Percentiles rank a stretch among this genome's conserved stretches.
phyloP scores from a whole-genome alignment of 176 grass and related monocot genomes.

The Rhipidocladum racemiflorum region DNA sequence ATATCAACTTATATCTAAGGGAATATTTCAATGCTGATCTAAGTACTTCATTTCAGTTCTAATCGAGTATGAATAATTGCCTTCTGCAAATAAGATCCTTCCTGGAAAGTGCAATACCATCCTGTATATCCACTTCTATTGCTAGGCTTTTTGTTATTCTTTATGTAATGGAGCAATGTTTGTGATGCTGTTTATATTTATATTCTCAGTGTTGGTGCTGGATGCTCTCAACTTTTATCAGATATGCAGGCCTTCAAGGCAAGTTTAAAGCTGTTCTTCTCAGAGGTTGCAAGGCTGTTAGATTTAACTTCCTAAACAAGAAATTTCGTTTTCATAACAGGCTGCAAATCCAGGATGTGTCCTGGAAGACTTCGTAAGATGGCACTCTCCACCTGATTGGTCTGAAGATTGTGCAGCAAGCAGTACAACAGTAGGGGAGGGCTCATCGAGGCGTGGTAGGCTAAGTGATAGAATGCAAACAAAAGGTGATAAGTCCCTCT shows the following conservation, averaged over 20 bases:
- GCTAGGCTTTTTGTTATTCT: neutral
- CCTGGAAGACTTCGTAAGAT: conserved; percentile 92
- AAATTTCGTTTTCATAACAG: conserved; percentile 34
- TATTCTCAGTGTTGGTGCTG: conserved; percentile 83
- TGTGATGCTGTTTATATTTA: conserved; percentile 37
- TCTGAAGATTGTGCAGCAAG: conserved; percentile 54
- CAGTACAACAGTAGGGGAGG: conserved; percentile 50
- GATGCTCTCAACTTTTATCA: conserved; percentile 95
- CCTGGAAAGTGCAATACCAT: neutral
- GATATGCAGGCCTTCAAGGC: conserved; percentile 99
- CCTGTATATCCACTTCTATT: conserved; percentile 1
- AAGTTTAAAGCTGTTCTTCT: conserved; percentile 45
- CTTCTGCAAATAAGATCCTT: conserved; percentile 3
- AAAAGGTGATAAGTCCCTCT: conserved; percentile 56
- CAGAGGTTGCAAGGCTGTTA: neutral
- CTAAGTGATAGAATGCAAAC: conserved; percentile 92
- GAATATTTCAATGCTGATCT: conserved; percentile 5
- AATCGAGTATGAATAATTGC: neutral
- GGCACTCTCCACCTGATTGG: conserved; percentile 98
- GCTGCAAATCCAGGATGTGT: conserved; percentile 98
- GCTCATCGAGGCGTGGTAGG: conserved; percentile 72
- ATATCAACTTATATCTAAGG: conserved; percentile 23
- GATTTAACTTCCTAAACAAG: conserved; percentile 30
- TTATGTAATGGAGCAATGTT: conserved; percentile 18
- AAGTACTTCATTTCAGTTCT: neutral